Conservation (phyloP, 2,329 filamentous ascomycete genomes). For the Alternaria rosae region DNA sequence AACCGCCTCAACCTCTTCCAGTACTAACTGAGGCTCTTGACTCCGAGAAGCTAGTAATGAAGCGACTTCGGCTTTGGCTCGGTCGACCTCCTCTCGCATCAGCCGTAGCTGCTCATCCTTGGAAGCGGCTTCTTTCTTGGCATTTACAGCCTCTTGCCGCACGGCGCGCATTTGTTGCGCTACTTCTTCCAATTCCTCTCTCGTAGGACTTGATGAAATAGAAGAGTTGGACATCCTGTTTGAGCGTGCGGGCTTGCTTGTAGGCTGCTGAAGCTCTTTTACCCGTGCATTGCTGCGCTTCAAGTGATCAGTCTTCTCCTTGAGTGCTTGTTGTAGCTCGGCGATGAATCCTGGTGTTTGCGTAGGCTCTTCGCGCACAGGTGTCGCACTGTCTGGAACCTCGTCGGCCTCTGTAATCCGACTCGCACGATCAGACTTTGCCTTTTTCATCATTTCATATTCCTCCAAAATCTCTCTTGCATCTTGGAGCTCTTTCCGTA, state of each 20-base stretch:
- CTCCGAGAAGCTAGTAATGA: not conserved
- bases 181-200: not conserved
- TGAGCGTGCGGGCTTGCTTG: not conserved
- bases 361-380: not conserved
- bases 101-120: not conserved
- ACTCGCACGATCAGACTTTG: not conserved
- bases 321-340: not conserved
- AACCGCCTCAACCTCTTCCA: not conserved
- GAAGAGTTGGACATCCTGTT: not conserved
- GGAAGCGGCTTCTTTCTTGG: not conserved
- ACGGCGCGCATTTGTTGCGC: not conserved
- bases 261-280: not conserved
- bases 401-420: not conserved
- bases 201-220: not conserved
- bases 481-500: not conserved
- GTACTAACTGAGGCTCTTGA: not conserved
- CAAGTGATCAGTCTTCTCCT: not conserved
- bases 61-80: not conserved
- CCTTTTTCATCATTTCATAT: not conserved
- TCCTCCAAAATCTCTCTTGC: not conserved
- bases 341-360: too few relatives aligned
- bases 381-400: not conserved
- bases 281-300: not conserved
- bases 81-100: not conserved
- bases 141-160: not conserved